Conservation (phyloP, 1,284 basidiomycete species). For the Athelia psychrophila region DNA sequence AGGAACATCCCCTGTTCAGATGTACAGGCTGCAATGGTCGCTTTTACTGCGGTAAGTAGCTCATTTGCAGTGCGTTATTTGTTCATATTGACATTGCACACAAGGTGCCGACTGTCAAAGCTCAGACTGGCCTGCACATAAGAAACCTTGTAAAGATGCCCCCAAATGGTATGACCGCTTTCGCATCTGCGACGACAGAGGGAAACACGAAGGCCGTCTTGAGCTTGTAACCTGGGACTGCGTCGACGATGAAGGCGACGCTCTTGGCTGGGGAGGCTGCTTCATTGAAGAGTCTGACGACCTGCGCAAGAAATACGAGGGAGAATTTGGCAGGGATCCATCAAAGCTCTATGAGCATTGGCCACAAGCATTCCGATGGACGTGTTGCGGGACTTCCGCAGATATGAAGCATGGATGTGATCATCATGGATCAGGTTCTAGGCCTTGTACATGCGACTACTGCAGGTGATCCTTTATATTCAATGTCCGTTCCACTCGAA, state of each 20-base stretch:
- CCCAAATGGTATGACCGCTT: background rate
- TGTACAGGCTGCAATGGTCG: background rate
- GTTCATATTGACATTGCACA: background rate
- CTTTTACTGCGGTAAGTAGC: background rate
- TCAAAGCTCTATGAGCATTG: background rate
- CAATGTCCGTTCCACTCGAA: background rate
- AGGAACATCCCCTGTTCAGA: background rate
- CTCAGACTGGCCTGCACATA: background rate
- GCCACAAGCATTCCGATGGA: background rate
- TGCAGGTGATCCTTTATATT: background rate
- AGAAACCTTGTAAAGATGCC: background rate
- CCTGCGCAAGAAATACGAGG: background rate
- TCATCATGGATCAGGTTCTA: background rate
- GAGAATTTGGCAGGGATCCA: background rate
- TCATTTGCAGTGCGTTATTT: background rate
- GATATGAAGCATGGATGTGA: background rate
- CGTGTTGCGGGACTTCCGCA: background rate
- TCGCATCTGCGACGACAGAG: background rate
- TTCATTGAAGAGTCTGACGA: background rate
- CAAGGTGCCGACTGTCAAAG: background rate
- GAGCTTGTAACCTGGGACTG: background rate
- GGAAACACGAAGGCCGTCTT: background rate
- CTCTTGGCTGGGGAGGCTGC: background rate
- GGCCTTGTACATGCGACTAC: background rate
- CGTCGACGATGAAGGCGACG: background rate